Evolutionary conservation across 139 green algal species (phyloP).

Genomic region (Auxenochlorella protothecoides): DNA sequence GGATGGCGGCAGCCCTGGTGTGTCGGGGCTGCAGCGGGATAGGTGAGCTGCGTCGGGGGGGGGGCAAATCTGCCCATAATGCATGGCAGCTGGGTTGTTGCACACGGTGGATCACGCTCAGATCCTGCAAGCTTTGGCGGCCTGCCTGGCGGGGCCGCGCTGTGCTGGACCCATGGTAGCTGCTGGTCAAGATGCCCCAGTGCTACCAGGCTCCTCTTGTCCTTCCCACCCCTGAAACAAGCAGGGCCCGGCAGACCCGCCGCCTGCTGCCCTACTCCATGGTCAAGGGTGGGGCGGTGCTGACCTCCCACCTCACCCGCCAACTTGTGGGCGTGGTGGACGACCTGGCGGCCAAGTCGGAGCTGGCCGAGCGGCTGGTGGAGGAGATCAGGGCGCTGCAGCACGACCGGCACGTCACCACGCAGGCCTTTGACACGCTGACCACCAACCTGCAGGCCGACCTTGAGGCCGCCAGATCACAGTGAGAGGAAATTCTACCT

Average conservation of each 20-base stretch:
- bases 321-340: slow-evolving; percentile 37
- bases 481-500: no score
- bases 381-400: slow-evolving; percentile 40
- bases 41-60: no score
- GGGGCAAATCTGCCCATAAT: no score
- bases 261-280: not conserved
- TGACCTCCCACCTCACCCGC: slow-evolving; percentile 27
- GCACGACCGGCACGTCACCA: slow-evolving; percentile 39
- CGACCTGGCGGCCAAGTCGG: slow-evolving; percentile 30
- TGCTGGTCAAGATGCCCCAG: not conserved
- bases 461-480: not conserved
- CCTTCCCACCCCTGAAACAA: not conserved
- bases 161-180: not conserved
- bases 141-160: not conserved
- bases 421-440: slow-evolving; percentile 21
- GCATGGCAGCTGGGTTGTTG: no score
- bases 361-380: slow-evolving; percentile 33
- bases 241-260: not conserved
- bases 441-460: not conserved
- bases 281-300: slow-evolving; percentile 7
- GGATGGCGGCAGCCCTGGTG: no score
- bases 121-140: not conserved
- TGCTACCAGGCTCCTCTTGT: no score
- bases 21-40: no score
- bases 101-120: not conserved